Evolutionary conservation across 495 filamentous ascomycete genomes (phyloP).

Genomic region (Xylaria telfairii): DNA sequence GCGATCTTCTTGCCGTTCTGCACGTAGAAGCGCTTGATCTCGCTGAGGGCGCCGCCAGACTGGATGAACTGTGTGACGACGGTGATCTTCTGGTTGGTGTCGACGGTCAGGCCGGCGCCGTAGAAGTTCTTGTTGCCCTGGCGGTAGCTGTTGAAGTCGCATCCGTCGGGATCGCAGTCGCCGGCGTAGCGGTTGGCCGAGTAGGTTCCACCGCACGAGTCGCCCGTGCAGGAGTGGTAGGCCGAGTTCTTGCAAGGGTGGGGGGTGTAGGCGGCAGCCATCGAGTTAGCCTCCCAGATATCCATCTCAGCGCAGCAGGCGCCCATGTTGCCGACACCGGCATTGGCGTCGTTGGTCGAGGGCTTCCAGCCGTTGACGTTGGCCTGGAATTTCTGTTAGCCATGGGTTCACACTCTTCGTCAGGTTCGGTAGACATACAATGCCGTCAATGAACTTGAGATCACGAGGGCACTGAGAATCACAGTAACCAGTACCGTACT

Average conservation of each 20-base stretch:
- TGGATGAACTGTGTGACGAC: constrained; percentile 74
- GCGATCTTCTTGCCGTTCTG: constrained; percentile 64
- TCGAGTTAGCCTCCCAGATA: constrained; percentile 73
- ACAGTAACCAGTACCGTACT: constrained; percentile 66
- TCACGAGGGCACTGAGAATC: constrained; percentile 62
- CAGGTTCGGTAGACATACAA: constrained; percentile 49
- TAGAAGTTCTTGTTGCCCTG: constrained; percentile 65
- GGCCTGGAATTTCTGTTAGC: constrained; percentile 39
- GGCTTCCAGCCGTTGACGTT: constrained; percentile 65
- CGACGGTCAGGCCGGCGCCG: constrained; percentile 59
- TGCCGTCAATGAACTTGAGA: constrained; percentile 56
- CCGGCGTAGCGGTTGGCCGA: constrained; percentile 51
- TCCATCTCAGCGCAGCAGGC: constrained; percentile 78
- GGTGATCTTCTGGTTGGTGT: constrained; percentile 65
- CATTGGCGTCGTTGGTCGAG: constrained; percentile 60
- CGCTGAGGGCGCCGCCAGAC: constrained; percentile 57
- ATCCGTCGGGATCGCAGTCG: constrained; percentile 59
- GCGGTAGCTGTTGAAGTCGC: constrained; percentile 59
- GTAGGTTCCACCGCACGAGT: constrained; percentile 57
- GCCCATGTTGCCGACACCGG: constrained; percentile 62
- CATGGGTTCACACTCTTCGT: constrained; percentile 53
- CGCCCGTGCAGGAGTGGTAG: constrained; percentile 52
- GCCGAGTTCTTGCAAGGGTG: constrained; percentile 63
- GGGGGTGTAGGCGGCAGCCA: constrained; percentile 67
- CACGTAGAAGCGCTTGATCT: constrained; percentile 70